Base-by-base conservation (phyloP, 768 basidiomycete genomes). In the Termitomyces sp. region DNA sequence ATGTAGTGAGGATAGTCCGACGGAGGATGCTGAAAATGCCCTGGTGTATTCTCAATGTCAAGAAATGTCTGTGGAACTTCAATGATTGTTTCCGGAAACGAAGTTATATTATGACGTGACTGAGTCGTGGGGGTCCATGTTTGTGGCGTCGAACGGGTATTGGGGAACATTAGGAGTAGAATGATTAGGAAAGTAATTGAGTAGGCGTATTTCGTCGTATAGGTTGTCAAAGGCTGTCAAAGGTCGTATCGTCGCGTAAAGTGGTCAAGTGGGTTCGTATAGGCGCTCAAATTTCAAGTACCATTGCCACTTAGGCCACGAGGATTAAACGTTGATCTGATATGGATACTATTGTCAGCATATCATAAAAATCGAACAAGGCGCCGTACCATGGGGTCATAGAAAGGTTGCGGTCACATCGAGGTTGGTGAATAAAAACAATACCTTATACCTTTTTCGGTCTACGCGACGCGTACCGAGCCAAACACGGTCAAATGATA, bases 401-500 rank as follows among this genome's bases (percentile, higher is more conserved):
- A 33, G 18, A 20, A 36, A 45, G 27, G 33, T 37, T 30, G 36
- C 36, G 24, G 36, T 48, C 26, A 42, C 40, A 61, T 59, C 57
- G 53, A 55, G 9, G 57, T 56, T 51, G 39, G 56, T 49, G 53
- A 53, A 54, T 43, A 46, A 60, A 58, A 64, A 61, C 56, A 61
- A 59, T 33, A 51, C 40, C 30, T 42, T 34, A 55, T 60, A 6
- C 63, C 58, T 52, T 62, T 55, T 63, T 53, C 20, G 62, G 57
- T 22, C 39, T 1, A 58, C 59, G 62, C 62, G 62, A 58, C 58
- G 59, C 62, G 58, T 60, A 57, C 56, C 62, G 60, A 63, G 60
- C 56, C 62, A 63, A 63, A 63, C 56, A 63, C 46, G 45, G 59
- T 55, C 62, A 63, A 63, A 63, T 58, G 54, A 39, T n/a, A n/a